Conservation (phyloP, 805 yeast species). For the Wickerhamiella allomyrinae region DNA sequence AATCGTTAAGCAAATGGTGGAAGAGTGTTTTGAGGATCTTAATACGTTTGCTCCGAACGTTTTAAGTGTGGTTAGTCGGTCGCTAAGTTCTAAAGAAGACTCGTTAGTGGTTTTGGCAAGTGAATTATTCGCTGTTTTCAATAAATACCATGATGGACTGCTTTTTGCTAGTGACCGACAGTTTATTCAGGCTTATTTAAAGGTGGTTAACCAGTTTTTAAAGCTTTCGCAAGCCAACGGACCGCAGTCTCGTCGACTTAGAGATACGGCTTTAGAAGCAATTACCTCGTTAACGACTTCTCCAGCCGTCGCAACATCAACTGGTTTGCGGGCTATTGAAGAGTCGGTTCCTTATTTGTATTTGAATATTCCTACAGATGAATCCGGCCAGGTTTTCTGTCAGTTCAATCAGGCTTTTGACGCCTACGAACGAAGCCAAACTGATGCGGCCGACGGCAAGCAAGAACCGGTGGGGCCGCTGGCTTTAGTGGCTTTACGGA, state of each 20-base stretch:
- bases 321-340: background rate
- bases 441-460: background rate
- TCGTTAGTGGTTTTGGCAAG: conserved; percentile 32
- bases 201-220: conserved; percentile 17
- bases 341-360: background rate
- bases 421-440: background rate
- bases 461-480: background rate
- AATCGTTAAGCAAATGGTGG: conserved; percentile 54
- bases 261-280: conserved; percentile 32
- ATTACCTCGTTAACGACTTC: conserved; percentile 27
- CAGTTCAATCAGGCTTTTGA: background rate
- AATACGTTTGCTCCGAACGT: conserved; percentile 66
- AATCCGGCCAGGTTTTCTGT: background rate
- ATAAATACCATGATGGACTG: conserved; percentile 42
- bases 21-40: conserved; percentile 66
- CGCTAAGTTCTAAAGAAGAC: conserved; percentile 44
- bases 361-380: background rate
- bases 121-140: conserved; percentile 26
- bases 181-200: conserved; percentile 36
- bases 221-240: conserved; percentile 20
- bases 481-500: conserved; percentile 32
- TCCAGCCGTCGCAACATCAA: conserved; percentile 21
- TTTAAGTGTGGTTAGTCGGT: conserved; percentile 40
- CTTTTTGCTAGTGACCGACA: conserved; percentile 50
- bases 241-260: conserved; percentile 28